Percentiles rank a stretch among this genome's conserved stretches.
Evolutionary conservation across 1,139 yeast genomes (phyloP).

Genomic region (Hansenula lynferdii): DNA sequence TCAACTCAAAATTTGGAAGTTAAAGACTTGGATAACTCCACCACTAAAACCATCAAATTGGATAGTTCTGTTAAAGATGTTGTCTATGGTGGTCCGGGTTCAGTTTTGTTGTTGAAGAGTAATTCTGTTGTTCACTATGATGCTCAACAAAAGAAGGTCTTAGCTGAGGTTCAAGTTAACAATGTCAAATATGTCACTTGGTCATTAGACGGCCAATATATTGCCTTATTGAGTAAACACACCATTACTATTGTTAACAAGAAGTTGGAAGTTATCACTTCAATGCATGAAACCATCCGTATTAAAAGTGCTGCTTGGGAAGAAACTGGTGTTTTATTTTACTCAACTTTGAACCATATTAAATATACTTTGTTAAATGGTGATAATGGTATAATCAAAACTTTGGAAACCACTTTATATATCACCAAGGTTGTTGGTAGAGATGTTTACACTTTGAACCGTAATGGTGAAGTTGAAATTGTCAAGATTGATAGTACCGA

Average conservation of each 20-base stretch:
- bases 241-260: conserved; percentile 84
- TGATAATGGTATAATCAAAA: conserved; percentile 90
- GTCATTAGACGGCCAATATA: conserved; percentile 84
- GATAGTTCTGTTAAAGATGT: conserved; percentile 74
- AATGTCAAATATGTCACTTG: conserved; percentile 85
- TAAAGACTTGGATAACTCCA: conserved; percentile 74
- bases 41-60: conserved; percentile 75
- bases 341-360: conserved; percentile 93
- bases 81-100: conserved; percentile 77
- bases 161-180: conserved; percentile 67
- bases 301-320: conserved; percentile 99
- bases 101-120: conserved; percentile 69
- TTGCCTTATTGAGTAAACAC: conserved; percentile 90
- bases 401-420: conserved; percentile 88
- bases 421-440: conserved; percentile 68
- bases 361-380: conserved; percentile 92
- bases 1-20: conserved; percentile 65
- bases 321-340: conserved; percentile 84
- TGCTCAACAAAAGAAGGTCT: conserved; percentile 84
- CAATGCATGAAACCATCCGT: conserved; percentile 94
- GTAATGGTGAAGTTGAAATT: conserved; percentile 80
- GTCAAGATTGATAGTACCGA: conserved; percentile 91
- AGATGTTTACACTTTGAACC: conserved; percentile 73
- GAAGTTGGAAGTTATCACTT: conserved; percentile 71
- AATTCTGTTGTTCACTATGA: conserved; percentile 78